These are phyloP conservation scores for Ziziphus jujuba DNA, from an alignment of 306 rosid species.

Conservation along the genomic window DNA sequence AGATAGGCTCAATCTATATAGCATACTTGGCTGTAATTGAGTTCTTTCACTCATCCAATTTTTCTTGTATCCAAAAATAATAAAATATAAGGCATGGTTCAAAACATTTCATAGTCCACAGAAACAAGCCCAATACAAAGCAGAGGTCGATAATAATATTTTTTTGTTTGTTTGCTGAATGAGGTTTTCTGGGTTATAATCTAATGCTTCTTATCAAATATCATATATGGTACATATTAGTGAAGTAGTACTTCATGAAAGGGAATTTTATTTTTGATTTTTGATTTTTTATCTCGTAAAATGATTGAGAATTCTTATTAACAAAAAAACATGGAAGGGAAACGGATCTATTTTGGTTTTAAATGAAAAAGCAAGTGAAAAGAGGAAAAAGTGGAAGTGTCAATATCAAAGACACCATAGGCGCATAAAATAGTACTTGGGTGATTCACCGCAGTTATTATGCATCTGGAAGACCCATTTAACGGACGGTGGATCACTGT, in stretches of 20 bases:
- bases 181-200: too few species aligned
- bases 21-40: conserved; percentile 31
- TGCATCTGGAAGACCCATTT: background rate
- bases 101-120: conserved; percentile 27
- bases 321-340: background rate
- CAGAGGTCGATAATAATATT: too few species aligned
- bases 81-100: conserved; percentile 3
- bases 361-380: background rate
- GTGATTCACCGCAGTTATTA: background rate
- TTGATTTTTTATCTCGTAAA: background rate
- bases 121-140: too few species aligned
- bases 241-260: background rate
- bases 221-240: background rate
- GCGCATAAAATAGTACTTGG: background rate
- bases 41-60: conserved; percentile 28
- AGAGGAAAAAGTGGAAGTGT: background rate
- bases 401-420: background rate
- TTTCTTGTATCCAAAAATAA: background rate
- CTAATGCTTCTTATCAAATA: too few species aligned
- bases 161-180: too few species aligned
- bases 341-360: background rate
- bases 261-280: too few species aligned
- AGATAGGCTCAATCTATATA: conserved; percentile 40
- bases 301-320: background rate
- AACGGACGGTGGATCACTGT: conserved; percentile 18